A percentile compares a stretch with the other conserved stretches of the same genome.
Evolutionary conservation across 192 early-diverging fungal genomes (phyloP).

Genomic region (Thamnidium elegans): DNA sequence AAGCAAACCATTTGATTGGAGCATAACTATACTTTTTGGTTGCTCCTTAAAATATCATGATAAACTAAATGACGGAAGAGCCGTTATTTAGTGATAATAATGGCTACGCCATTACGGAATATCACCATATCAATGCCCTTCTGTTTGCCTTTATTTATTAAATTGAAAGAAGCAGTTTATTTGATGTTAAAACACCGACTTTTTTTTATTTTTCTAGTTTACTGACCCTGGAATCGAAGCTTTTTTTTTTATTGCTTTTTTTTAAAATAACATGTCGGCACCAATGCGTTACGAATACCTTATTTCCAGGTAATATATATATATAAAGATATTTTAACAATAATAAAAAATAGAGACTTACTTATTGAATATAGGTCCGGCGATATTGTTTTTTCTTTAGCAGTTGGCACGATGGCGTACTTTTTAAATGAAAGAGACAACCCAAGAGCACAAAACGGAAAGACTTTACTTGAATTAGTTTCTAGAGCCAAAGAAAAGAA

Average conservation of each 20-base stretch:
- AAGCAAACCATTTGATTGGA: too few relatives aligned
- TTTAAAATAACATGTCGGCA: background rate
- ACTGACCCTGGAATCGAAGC: too few relatives aligned
- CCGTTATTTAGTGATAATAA: too few relatives aligned
- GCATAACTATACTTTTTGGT: too few relatives aligned
- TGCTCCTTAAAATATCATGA: too few relatives aligned
- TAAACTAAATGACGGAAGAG: too few relatives aligned
- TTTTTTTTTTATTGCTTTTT: background rate
- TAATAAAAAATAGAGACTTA: background rate
- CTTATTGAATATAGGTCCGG: slow-evolving; percentile 35
- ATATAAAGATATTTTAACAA: background rate
- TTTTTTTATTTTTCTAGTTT: too few relatives aligned
- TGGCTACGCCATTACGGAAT: too few relatives aligned
- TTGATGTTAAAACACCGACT: too few relatives aligned
- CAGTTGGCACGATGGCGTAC: slow-evolving; percentile 51
- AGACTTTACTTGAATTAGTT: slow-evolving; percentile 45
- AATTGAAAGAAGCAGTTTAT: too few relatives aligned
- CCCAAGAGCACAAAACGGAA: slow-evolving; percentile 44
- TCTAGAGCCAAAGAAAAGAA: slow-evolving; percentile 36
- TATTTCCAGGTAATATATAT: slow-evolving; percentile 31
- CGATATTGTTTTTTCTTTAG: slow-evolving; percentile 51
- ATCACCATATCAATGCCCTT: too few relatives aligned
- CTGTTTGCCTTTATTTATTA: too few relatives aligned
- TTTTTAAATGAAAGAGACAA: slow-evolving; percentile 55
- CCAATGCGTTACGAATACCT: slow-evolving; percentile 36